Percentiles rank a stretch among this genome's conserved stretches.
phyloP scores from a whole-genome alignment of 2,329 filamentous ascomycete species.

The Colletotrichum ledebouriae region DNA sequence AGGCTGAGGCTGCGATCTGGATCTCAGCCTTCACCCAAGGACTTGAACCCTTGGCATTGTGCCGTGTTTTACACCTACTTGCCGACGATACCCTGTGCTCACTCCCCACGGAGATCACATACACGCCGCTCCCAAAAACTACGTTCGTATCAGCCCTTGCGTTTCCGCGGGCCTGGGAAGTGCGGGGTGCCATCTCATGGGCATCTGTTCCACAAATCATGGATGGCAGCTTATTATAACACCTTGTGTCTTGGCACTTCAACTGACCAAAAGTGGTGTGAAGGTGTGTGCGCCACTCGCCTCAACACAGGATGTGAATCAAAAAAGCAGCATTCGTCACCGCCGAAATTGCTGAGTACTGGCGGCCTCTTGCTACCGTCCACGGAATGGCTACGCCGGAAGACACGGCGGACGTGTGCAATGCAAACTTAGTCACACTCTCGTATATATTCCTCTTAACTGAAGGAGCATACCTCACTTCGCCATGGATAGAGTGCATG shows the following conservation, averaged over 20 bases:
- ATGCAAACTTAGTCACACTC: not conserved
- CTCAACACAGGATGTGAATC: not conserved
- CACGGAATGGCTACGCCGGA: not conserved
- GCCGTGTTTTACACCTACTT: conserved; percentile 11
- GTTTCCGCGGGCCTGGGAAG: conserved; percentile 35
- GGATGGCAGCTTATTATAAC: conserved; percentile 6
- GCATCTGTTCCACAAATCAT: conserved; percentile 21
- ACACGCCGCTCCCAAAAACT: conserved; percentile 7
- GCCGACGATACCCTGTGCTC: not conserved
- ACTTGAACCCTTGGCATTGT: not conserved
- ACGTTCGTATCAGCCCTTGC: conserved; percentile 32
- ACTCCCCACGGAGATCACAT: conserved; percentile 5
- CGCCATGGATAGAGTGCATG: not conserved
- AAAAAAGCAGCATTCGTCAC: not conserved
- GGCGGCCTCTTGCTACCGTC: not conserved
- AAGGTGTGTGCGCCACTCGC: not conserved
- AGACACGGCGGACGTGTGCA: not conserved
- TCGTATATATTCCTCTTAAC: conserved; percentile 13
- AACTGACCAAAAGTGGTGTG: conserved; percentile 7
- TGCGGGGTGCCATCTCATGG: conserved; percentile 16
- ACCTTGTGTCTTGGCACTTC: conserved; percentile 14
- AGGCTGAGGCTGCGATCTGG: conserved; percentile 57
- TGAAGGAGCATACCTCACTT: conserved; percentile 15
- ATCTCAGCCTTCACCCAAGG: conserved; percentile 7
- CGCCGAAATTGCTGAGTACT: conserved; percentile 3